Conservation (phyloP, 805 yeast genomes). For the Candida mattraensis region DNA sequence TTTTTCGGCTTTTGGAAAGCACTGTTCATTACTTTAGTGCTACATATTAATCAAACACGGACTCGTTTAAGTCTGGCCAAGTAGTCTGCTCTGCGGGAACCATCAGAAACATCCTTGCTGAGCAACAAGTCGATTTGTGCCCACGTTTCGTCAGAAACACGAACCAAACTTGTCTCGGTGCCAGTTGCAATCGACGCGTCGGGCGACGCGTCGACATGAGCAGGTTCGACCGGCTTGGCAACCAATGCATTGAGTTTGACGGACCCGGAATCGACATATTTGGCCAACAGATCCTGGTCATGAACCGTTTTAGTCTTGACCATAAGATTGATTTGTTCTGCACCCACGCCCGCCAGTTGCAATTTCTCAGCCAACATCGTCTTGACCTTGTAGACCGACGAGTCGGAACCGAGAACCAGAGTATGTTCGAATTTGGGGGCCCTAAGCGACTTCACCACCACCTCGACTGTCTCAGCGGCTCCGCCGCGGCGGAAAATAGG, state of each 20-base stretch:
- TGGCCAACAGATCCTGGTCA: constrained; percentile 38
- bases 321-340: constrained; percentile 45
- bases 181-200: too few species aligned
- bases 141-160: too few species aligned
- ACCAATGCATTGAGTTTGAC: constrained; percentile 38
- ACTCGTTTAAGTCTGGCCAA: constrained; percentile 24
- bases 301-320: constrained; percentile 51
- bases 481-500: constrained; percentile 33
- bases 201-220: too few species aligned
- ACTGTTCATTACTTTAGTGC: background rate
- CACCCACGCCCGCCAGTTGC: constrained; percentile 28
- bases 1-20: too few species aligned
- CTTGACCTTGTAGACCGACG: constrained; percentile 39
- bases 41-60: constrained; percentile 21
- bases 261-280: constrained; percentile 22
- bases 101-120: constrained; percentile 31
- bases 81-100: constrained; percentile 12
- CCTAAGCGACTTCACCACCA: constrained; percentile 63
- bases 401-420: constrained; percentile 22
- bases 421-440: constrained; percentile 60
- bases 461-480: constrained; percentile 24
- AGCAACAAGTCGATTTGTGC: constrained; percentile 34
- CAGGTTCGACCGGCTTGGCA: background rate
- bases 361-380: constrained; percentile 33
- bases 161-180: too few species aligned